phyloP scores from a whole-genome alignment of 306 rosid genomes.

The Medicago arabica region DNA sequence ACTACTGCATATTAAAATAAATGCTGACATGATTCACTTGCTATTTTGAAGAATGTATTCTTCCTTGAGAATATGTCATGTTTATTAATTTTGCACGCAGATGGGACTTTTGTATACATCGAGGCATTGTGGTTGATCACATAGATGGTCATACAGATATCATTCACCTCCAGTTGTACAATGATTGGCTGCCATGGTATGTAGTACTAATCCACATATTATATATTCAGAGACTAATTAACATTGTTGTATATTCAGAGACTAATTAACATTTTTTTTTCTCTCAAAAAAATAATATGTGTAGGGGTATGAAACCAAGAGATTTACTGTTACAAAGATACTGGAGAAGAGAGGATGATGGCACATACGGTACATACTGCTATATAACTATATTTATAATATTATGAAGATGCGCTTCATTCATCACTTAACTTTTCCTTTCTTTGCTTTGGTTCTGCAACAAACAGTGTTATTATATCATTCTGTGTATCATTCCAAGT shows the following conservation, averaged over 20 bases:
- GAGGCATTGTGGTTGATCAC: slow-evolving; percentile 80
- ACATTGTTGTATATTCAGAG: slow-evolving; percentile 15
- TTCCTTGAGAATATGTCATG: no score
- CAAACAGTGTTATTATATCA: slow-evolving; percentile 74
- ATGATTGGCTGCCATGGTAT: slow-evolving; percentile 86
- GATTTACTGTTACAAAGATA: slow-evolving; percentile 81
- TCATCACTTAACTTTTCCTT: slow-evolving; percentile 10
- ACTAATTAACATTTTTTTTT: background rate
- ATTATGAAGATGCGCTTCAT: background rate
- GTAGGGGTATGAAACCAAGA: slow-evolving; percentile 85
- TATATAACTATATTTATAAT: background rate
- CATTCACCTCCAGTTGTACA: slow-evolving; percentile 64
- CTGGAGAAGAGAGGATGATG: slow-evolving; percentile 98
- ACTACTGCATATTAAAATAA: no score
- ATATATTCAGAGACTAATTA: slow-evolving; percentile 5
- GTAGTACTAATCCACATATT: slow-evolving; percentile 1
- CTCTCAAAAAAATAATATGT: no score
- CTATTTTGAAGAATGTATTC: no score
- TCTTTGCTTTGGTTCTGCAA: slow-evolving; percentile 38
- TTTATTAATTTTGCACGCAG: slow-evolving; percentile 57
- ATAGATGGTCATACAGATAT: slow-evolving; percentile 94
- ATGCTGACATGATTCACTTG: no score
- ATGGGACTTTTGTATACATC: slow-evolving; percentile 84
- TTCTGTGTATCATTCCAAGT: slow-evolving; percentile 77
- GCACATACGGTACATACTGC: slow-evolving; percentile 74